Evolutionary conservation across 2,329 filamentous ascomycete genomes (phyloP).

Genomic region (Calonectria henricotiae): DNA sequence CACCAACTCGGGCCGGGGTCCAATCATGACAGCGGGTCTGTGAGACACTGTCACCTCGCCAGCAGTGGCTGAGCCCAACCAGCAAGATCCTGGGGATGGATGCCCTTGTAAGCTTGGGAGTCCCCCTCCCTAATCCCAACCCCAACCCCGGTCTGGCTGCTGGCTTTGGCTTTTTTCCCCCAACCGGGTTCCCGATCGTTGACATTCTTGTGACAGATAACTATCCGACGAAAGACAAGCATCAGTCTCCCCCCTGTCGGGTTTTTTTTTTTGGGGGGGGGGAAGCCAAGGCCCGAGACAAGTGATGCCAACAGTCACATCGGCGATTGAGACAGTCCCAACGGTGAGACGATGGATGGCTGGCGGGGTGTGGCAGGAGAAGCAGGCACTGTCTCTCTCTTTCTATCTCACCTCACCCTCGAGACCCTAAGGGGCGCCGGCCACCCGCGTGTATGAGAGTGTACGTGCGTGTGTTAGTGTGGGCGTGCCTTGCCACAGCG

Average conservation of each 20-base stretch:
- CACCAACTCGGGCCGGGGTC: conserved; percentile 3
- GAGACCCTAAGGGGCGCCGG: too few relatives aligned
- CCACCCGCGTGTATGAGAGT: too few relatives aligned
- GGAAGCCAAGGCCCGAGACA: conserved; percentile 1
- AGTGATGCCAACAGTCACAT: neutral
- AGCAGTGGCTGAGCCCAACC: neutral
- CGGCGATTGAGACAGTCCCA: conserved; percentile 18
- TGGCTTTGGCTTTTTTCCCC: neutral
- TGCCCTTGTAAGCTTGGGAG: neutral
- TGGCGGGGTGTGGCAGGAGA: neutral
- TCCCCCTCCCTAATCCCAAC: neutral
- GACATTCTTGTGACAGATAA: conserved; percentile 15
- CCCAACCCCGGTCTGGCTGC: neutral
- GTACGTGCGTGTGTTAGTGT: too few relatives aligned
- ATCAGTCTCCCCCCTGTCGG: neutral
- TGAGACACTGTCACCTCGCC: conserved; percentile 16
- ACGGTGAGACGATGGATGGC: conserved; percentile 19
- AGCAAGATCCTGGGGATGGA: conserved; percentile 6
- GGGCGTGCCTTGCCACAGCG: too few relatives aligned
- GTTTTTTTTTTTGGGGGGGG: neutral
- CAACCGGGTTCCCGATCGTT: conserved; percentile 12
- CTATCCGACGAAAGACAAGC: conserved; percentile 3
- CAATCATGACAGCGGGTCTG: conserved; percentile 13
- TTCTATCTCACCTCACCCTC: neutral
- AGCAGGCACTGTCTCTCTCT: neutral